A percentile compares a stretch with the other conserved stretches of the same genome.
These are phyloP conservation scores for Lithohypha guttulata DNA, from an alignment of 2,329 filamentous ascomycete species.

Conservation along the genomic window DNA sequence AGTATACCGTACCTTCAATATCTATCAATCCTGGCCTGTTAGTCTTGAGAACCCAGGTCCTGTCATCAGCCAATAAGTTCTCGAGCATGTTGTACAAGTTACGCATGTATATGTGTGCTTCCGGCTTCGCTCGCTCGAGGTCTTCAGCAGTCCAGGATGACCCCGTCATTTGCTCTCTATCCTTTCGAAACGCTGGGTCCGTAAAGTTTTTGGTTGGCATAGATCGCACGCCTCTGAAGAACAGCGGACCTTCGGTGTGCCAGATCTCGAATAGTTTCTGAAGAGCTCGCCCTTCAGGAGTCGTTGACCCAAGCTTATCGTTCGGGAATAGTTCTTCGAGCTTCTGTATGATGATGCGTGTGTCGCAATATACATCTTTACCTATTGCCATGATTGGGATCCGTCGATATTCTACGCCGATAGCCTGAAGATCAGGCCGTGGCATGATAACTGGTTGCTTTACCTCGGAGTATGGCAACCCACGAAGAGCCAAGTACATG, in stretches of 20 bases:
- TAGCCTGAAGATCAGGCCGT: slow-evolving; percentile 49
- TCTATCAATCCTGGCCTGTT: slow-evolving; percentile 49
- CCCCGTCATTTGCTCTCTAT: slow-evolving; percentile 41
- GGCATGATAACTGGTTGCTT: slow-evolving; percentile 57
- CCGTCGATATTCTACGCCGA: slow-evolving; percentile 57
- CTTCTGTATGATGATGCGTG: slow-evolving; percentile 54
- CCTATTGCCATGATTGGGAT: slow-evolving; percentile 59
- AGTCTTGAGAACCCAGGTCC: slow-evolving; percentile 51
- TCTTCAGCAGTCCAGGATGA: slow-evolving; percentile 31
- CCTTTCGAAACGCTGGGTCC: slow-evolving; percentile 49
- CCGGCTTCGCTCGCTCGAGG: slow-evolving; percentile 38
- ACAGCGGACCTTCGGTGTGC: slow-evolving; percentile 48
- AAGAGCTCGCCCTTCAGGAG: slow-evolving; percentile 36
- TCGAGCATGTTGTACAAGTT: slow-evolving; percentile 50
- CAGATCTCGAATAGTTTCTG: slow-evolving; percentile 47
- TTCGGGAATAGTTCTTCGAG: slow-evolving; percentile 43
- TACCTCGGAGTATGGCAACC: slow-evolving; percentile 57
- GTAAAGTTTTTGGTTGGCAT: slow-evolving; percentile 49
- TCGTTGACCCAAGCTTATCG: slow-evolving; percentile 30
- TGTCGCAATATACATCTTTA: slow-evolving; percentile 58
- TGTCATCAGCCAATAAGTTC: slow-evolving; percentile 53
- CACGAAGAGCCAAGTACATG: slow-evolving; percentile 58
- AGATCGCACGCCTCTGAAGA: slow-evolving; percentile 41
- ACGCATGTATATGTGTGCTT: slow-evolving; percentile 46
- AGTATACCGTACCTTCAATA: slow-evolving; percentile 44